Percentiles rank a stretch among this genome's conserved stretches.
Evolutionary conservation across 148 eudicot species (phyloP).

Genomic region (Pouteria glomerata): DNA sequence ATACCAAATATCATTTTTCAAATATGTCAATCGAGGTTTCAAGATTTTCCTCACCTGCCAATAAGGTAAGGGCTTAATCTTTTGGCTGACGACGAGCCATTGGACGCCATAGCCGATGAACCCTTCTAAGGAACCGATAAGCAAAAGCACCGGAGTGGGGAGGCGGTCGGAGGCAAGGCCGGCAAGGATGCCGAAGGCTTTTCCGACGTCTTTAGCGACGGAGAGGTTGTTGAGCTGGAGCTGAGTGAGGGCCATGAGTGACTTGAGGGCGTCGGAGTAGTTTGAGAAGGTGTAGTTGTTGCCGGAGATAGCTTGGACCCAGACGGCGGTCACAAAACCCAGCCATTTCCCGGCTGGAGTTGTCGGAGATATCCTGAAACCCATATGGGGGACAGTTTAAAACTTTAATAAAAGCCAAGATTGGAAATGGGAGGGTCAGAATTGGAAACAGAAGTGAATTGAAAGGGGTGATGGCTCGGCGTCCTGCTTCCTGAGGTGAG

Average conservation of each 20-base stretch:
- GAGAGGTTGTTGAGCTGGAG: conserved; percentile 49
- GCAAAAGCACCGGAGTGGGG: conserved; percentile 42
- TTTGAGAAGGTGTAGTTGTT: conserved; percentile 71
- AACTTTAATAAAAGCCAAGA: neutral
- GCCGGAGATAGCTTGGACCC: conserved; percentile 77
- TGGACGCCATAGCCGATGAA: conserved; percentile 67
- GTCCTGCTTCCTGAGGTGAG: no score
- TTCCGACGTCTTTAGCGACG: conserved; percentile 71
- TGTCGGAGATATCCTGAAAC: conserved; percentile 7
- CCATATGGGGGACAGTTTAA: no score
- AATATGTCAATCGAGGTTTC: no score
- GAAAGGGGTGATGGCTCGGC: no score
- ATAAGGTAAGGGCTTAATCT: conserved; percentile 48
- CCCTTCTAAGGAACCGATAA: conserved; percentile 59
- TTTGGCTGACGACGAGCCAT: conserved; percentile 61
- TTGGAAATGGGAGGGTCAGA: conserved; percentile 14
- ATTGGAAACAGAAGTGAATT: conserved; percentile 9
- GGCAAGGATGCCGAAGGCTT: conserved; percentile 63
- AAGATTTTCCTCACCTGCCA: conserved; percentile 44
- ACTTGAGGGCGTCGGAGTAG: conserved; percentile 58
- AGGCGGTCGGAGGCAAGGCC: conserved; percentile 52
- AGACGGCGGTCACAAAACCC: conserved; percentile 66
- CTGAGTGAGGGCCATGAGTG: conserved; percentile 54
- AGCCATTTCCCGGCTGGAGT: conserved; percentile 50
- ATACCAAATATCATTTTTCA: no score